phyloP scores from a whole-genome alignment of 2,329 filamentous ascomycete species.

The Penicillium frequentans region DNA sequence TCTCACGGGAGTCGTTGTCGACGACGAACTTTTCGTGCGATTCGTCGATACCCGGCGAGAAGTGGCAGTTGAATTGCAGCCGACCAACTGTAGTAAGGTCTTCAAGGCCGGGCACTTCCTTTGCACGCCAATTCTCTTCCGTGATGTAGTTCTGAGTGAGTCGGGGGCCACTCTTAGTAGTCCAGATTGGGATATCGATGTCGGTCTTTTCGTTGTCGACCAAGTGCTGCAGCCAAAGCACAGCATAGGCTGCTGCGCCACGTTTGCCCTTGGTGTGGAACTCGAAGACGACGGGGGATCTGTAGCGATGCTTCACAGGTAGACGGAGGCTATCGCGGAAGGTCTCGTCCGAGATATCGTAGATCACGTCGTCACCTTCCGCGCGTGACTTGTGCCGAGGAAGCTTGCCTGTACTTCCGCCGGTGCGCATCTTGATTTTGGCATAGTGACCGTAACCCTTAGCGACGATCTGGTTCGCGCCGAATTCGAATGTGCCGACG shows the following conservation, averaged over 20 bases:
- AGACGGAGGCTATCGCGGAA: constrained; percentile 64
- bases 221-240: constrained; percentile 83
- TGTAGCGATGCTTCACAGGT: constrained; percentile 86
- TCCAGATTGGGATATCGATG: constrained; percentile 90
- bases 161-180: constrained; percentile 70
- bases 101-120: constrained; percentile 67
- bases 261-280: constrained; percentile 71
- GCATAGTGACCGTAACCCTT: constrained; percentile 60
- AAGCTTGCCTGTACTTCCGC: constrained; percentile 75
- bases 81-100: constrained; percentile 78
- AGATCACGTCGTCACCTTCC: constrained; percentile 61
- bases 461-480: constrained; percentile 67
- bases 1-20: constrained; percentile 88
- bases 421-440: constrained; percentile 78
- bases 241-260: constrained; percentile 70
- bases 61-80: constrained; percentile 74
- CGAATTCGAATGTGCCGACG: constrained; percentile 90
- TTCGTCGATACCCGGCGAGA: constrained; percentile 87
- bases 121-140: constrained; percentile 66
- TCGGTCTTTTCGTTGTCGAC: constrained; percentile 74
- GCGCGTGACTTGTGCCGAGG: constrained; percentile 62
- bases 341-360: constrained; percentile 55
- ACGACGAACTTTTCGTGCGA: constrained; percentile 80
- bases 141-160: constrained; percentile 93
- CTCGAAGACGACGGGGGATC: constrained; percentile 86